Evolutionary conservation across 768 basidiomycete genomes (phyloP), one percentile per base, ranked within the genome.

Genomic region (Amanita subjunquillea): DNA sequence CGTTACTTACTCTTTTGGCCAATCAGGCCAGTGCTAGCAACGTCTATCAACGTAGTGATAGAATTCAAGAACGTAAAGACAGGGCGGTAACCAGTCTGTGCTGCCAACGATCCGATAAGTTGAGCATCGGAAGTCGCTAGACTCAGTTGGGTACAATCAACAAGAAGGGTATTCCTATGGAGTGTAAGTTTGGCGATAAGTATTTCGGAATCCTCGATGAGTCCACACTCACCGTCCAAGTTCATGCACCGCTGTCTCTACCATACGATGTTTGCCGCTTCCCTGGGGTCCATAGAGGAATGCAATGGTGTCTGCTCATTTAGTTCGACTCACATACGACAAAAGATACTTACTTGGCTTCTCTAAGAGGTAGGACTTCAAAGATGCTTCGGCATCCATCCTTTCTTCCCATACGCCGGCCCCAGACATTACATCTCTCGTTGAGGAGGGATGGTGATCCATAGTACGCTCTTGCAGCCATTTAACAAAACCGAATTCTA

Each of bases 11-110:
- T 80, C 71, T 97, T 97, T 62, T 96, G 91, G 2, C 96, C 96
- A 58, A 96, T 96, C n/a, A 98, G 62, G 1, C 94, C 94, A 40
- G 93, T 79, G 54, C 84, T 85, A 1, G 91, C 92, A n/a, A 98
- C 75, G 63, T 98, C 95, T 55, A 97, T 80, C 53, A 98, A 68
- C 56, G 79, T 85, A 59, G 79, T 87, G 62, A 91, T 67, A 0
- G 87, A 91, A 59, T 85, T 83, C 46, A 91, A 69, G 68, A 92
- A 87, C 4, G 84, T 84, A 67, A 96, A 94, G 5, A 91, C 76
- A 4, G 93, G 94, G 75, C 83, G 86, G 62, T 91, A 91, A 34
- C 95, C 93, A 0, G 87, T 91, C 60, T 96, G 89, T 5, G 67
- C 68, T 0, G 94, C 92, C 7, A 98, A 70, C 4, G 72, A 72